Conservation (phyloP, 345 rosid genomes). For the Kernera saxatilis region DNA sequence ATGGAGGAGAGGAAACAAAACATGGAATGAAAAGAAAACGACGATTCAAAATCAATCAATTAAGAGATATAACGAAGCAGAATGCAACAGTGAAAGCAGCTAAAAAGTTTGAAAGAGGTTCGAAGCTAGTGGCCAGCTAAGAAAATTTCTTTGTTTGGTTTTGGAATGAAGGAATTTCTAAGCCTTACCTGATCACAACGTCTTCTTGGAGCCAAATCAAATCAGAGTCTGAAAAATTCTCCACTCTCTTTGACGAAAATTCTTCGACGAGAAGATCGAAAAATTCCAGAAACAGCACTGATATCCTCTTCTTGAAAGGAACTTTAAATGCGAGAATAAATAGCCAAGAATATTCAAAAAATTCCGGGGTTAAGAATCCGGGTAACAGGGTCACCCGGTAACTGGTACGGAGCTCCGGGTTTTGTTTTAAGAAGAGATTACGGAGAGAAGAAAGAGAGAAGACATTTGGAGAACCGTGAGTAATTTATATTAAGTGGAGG, state of each 20-base stretch:
- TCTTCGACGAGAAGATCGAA: not conserved
- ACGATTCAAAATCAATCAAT: not conserved
- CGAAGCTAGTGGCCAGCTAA: not conserved
- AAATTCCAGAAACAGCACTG: not conserved
- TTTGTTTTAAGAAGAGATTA: not conserved
- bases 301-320: not conserved
- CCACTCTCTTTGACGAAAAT: not conserved
- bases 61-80: not conserved
- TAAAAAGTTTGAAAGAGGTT: not conserved
- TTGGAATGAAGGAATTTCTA: not conserved
- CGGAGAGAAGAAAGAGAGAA: conserved; percentile 19
- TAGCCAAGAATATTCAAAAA: not conserved
- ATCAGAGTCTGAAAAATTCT: not conserved
- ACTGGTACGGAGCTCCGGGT: conserved; percentile 16
- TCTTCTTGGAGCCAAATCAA: conserved; percentile 5
- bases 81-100: not conserved
- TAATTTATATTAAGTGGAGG: conserved; percentile 15
- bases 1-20: not conserved
- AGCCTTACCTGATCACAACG: conserved; percentile 17
- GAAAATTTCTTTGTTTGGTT: not conserved
- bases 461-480: conserved; percentile 2
- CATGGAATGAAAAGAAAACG: not conserved
- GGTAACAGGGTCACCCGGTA: conserved; percentile 1
- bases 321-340: not conserved
- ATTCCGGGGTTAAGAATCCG: not conserved